Evolutionary conservation across 148 eudicot genomes (phyloP), one percentile per base, ranked within the genome.

Genomic region (Chenopodium album): DNA sequence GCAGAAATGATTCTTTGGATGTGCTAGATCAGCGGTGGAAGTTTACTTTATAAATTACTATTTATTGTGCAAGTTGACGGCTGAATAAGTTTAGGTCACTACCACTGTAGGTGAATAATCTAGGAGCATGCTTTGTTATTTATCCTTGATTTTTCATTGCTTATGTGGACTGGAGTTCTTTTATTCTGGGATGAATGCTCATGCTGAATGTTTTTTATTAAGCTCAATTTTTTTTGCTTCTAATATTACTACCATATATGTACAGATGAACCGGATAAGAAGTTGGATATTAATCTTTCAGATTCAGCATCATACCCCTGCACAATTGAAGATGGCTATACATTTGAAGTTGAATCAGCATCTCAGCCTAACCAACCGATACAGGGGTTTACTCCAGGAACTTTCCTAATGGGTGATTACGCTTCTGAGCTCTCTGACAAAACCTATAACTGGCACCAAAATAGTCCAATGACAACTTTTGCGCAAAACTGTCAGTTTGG

Each of bases 181-280:
- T 0, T 67, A 4, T 64, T 23, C 28, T 64, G 32, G 68, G 68
- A 13, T 56, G 22, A 17, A 4, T 56, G 62, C 2, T 14, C 20
- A 3, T 14, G 62, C 62, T 56, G 4, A 56, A 17, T 56, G 62
- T 16, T 56, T 6, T 12, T 28, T 28, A 28, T 28, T 52, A 52
- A 9, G 56, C 56, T 52, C 46, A 2, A 10, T 66, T 26, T 14
- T 14, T 37, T 22, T 71, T 16, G 59, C 44, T 32, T 65, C 62
- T 60, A n/a, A 14, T 71, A 11, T 80, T 26, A 80, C 10, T 2
- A 14, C 20, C 31, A 47, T 62, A 2, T 73, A 72, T 82, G 8
- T 77, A 44, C 89, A 87, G 92, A 84, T 88, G 84, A 81, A 80
- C 71, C 71, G 20, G 86, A 86, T 54, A 79, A 77, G 68, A 86